Evolutionary conservation across 352 stramenopile genomes (phyloP).

Genomic region (Globisporangium recalcitrans): DNA sequence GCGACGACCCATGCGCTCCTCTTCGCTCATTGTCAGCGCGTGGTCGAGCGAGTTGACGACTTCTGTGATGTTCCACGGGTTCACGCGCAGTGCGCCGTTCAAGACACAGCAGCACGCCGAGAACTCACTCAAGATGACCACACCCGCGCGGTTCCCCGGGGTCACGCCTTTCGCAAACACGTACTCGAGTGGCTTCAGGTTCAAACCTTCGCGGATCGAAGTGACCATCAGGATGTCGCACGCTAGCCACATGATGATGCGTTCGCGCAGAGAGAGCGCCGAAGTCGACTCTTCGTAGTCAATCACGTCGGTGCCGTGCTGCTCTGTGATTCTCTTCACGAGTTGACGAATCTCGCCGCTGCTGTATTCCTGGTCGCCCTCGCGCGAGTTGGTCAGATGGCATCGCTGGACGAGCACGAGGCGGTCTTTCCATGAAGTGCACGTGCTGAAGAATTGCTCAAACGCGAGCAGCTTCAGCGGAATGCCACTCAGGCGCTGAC

Average conservation of each 20-base stretch:
- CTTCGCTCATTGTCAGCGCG: conserved; percentile 89
- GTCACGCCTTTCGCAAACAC: conserved; percentile 79
- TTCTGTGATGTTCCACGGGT: conserved; percentile 96
- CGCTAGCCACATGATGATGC: conserved; percentile 92
- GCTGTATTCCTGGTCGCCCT: conserved; percentile 90
- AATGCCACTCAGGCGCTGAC: conserved; percentile 91
- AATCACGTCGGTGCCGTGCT: conserved; percentile 66
- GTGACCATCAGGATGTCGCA: conserved; percentile 95
- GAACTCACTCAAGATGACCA: conserved; percentile 97
- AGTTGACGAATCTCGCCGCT: conserved; percentile 80
- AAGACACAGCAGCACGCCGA: conserved; percentile 94
- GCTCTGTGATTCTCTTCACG: conserved; percentile 69
- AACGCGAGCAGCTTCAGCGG: conserved; percentile 95
- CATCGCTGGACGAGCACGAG: conserved; percentile 94
- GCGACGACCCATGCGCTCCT: conserved; percentile 86
- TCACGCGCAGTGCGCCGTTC: conserved; percentile 95
- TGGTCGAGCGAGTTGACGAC: conserved; percentile 90
- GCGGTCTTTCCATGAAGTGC: conserved; percentile 91
- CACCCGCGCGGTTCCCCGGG: conserved; percentile 71
- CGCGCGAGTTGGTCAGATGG: conserved; percentile 80
- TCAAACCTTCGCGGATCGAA: conserved; percentile 96
- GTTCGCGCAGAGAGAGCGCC: conserved; percentile 83
- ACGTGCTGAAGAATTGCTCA: conserved; percentile 95
- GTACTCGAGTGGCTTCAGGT: conserved; percentile 96
- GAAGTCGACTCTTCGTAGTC: conserved; percentile 87